Evolutionary conservation across 2,329 filamentous ascomycete genomes (phyloP).

Genomic region (Monosporascus sp.): DNA sequence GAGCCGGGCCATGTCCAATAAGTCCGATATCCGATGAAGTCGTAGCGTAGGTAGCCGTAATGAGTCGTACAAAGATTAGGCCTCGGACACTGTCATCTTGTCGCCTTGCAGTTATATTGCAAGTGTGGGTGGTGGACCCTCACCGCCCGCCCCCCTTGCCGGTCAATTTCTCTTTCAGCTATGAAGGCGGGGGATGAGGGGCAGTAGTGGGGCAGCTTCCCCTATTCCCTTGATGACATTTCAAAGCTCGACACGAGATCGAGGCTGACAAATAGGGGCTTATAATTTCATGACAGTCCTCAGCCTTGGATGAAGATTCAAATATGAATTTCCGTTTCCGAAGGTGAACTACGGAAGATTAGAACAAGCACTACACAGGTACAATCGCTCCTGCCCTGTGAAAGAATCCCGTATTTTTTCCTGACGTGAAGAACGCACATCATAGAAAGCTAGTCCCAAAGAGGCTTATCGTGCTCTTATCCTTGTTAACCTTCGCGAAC

Average conservation of each 20-base stretch:
- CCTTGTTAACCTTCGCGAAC: not conserved
- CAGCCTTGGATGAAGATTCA: too few species aligned
- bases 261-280: too few species aligned
- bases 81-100: too few species aligned
- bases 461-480: not conserved
- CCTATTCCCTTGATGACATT: not conserved
- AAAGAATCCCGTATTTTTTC: not conserved
- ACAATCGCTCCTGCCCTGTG: not conserved
- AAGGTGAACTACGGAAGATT: too few species aligned
- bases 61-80: too few species aligned
- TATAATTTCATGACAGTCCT: too few species aligned
- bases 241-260: too few species aligned
- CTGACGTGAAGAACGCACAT: not conserved
- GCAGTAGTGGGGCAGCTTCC: not conserved
- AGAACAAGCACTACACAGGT: not conserved
- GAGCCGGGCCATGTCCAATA: too few species aligned
- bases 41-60: too few species aligned
- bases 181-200: conserved; percentile 9
- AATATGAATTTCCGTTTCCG: too few species aligned
- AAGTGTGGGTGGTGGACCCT: not conserved
- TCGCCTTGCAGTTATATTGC: too few species aligned
- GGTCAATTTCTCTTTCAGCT: conserved; percentile 1
- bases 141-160: not conserved
- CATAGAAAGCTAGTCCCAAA: not conserved
- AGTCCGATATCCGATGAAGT: too few species aligned